Percentiles rank a stretch among this genome's conserved stretches.
These are phyloP conservation scores for Amoebophrya sp. DNA, from an alignment of 169 alveolate genomes.

Conservation along the genomic window DNA sequence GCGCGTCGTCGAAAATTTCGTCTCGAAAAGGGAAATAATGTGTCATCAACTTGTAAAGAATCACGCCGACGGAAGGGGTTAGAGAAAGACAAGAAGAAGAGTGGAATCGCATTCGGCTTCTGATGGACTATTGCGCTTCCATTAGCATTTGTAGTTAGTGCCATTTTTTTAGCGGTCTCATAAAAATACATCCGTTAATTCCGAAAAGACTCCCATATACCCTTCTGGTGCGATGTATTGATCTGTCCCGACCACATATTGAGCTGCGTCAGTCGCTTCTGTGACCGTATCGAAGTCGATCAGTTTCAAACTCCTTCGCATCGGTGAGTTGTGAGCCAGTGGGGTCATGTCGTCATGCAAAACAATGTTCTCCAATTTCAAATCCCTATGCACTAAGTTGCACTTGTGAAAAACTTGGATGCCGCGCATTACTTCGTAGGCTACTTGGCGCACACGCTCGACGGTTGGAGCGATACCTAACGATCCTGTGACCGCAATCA, in stretches of 20 bases:
- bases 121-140: too few relatives aligned
- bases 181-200: neutral
- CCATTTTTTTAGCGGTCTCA: too few relatives aligned
- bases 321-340: neutral
- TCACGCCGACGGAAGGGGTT: constrained; percentile 5
- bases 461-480: neutral
- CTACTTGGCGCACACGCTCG: constrained; percentile 16
- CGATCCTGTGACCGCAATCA: neutral
- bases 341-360: neutral
- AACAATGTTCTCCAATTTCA: constrained; percentile 11
- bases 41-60: neutral
- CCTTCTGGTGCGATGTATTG: neutral
- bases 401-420: neutral
- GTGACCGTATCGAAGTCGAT: neutral
- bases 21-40: neutral
- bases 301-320: neutral
- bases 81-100: too few relatives aligned
- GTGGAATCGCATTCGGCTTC: too few relatives aligned
- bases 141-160: too few relatives aligned
- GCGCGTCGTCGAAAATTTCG: neutral
- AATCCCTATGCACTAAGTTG: neutral
- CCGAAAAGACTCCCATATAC: neutral
- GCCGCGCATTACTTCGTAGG: neutral
- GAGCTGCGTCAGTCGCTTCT: neutral
- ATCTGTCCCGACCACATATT: neutral